Percentiles rank a stretch among this genome's conserved stretches.
Conservation (phyloP, 208 protist species). For the Trichomonas tenax region DNA sequence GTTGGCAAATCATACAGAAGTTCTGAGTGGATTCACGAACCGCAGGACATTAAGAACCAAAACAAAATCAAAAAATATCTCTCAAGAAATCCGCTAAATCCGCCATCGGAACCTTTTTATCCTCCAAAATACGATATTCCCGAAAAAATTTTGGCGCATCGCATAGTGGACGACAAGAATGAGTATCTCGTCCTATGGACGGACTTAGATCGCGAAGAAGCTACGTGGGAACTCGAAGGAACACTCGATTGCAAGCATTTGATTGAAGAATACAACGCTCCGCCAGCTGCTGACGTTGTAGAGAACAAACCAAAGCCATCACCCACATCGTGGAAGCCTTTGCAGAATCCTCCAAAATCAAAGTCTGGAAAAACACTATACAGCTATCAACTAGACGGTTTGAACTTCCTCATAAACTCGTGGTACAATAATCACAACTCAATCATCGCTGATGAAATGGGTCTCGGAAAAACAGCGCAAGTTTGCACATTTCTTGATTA, state of each 20-base stretch:
- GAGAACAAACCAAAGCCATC: neutral
- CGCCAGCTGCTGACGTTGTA: neutral
- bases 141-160: neutral
- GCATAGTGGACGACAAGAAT: neutral
- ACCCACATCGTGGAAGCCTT: neutral
- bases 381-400: conserved; percentile 61
- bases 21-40: neutral
- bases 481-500: conserved; percentile 9
- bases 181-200: neutral
- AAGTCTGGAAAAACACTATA: conserved; percentile 38
- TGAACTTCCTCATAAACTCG: conserved; percentile 58
- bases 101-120: neutral
- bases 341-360: conserved; percentile 22
- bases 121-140: neutral
- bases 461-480: conserved; percentile 54
- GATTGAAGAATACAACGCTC: neutral
- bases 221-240: neutral
- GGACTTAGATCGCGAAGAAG: neutral
- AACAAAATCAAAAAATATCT: neutral
- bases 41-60: neutral
- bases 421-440: conserved; percentile 49
- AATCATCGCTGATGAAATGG: conserved; percentile 71
- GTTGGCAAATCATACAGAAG: neutral
- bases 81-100: neutral
- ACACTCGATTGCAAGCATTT: neutral